Percentiles rank a stretch among this genome's conserved stretches.
Conservation (phyloP, 805 yeast species). For the Tetrapisispora phaffii region DNA sequence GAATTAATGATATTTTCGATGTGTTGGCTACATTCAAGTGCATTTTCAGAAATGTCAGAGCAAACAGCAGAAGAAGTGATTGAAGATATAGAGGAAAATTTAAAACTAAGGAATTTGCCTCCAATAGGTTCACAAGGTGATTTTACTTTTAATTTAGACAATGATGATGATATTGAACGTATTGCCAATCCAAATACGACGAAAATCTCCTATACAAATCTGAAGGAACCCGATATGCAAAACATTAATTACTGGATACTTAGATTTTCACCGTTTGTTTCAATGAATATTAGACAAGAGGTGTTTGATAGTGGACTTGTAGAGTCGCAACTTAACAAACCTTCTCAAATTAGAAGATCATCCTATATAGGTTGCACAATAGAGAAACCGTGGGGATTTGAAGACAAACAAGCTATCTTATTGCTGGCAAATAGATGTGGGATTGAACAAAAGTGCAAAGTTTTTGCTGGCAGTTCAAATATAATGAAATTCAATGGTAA, state of each 20-base stretch:
- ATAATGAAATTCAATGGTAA: slow-evolving; percentile 46
- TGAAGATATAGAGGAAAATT: slow-evolving; percentile 6
- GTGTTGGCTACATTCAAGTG: slow-evolving; percentile 66
- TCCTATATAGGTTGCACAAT: slow-evolving; percentile 18
- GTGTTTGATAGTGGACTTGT: slow-evolving; percentile 12
- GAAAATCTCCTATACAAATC: slow-evolving; percentile 14
- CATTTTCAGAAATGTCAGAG: slow-evolving; percentile 24
- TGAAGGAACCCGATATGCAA: slow-evolving; percentile 35
- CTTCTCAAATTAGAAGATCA: background rate
- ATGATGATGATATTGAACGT: slow-evolving; percentile 7
- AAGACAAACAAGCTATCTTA: slow-evolving; percentile 29
- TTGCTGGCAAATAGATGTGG: slow-evolving; percentile 69
- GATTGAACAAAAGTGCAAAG: slow-evolving; percentile 46
- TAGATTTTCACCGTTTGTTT: slow-evolving; percentile 55
- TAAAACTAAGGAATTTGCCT: slow-evolving; percentile 13
- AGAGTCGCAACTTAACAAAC: slow-evolving; percentile 1
- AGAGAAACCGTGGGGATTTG: slow-evolving; percentile 21
- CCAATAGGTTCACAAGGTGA: slow-evolving; percentile 19
- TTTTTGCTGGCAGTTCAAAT: slow-evolving; percentile 58
- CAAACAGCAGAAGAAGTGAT: background rate
- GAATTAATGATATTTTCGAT: slow-evolving; percentile 65
- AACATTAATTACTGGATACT: slow-evolving; percentile 67
- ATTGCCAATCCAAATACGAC: slow-evolving; percentile 5
- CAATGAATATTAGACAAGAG: slow-evolving; percentile 23
- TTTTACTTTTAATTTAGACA: slow-evolving; percentile 16